phyloP scores from a whole-genome alignment of 2,329 filamentous ascomycete species.

The Hortaea werneckii region DNA sequence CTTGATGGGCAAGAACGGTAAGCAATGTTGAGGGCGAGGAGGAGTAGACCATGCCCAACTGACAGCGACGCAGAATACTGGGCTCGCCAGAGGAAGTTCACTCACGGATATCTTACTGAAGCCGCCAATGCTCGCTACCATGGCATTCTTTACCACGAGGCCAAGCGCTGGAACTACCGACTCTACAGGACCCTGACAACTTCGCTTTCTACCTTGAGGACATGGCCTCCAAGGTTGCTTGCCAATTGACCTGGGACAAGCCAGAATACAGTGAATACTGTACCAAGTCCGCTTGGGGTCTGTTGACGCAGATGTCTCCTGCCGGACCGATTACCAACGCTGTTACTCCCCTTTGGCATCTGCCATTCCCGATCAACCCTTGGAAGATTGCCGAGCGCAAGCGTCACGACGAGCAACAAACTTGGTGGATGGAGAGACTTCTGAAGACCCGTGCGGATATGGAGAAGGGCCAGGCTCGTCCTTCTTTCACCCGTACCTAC shows the following conservation, averaged over 20 bases:
- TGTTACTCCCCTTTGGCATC: constrained; percentile 44
- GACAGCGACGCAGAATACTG: constrained; percentile 36
- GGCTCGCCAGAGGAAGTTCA: constrained; percentile 44
- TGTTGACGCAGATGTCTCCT: constrained; percentile 48
- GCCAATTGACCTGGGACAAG: constrained; percentile 45
- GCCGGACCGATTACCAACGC: constrained; percentile 50
- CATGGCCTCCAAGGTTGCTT: constrained; percentile 50
- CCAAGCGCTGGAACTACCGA: constrained; percentile 43
- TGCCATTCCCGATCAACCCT: constrained; percentile 41
- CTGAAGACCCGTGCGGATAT: constrained; percentile 29
- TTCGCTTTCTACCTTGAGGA: constrained; percentile 45
- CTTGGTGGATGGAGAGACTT: constrained; percentile 43
- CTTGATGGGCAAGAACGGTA: constrained; percentile 47
- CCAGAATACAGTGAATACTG: constrained; percentile 38
- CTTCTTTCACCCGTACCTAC: constrained; percentile 34
- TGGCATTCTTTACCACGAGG: constrained; percentile 43
- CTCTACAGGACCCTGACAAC: constrained; percentile 42
- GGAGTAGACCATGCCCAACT: no score
- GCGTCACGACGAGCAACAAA: constrained; percentile 44
- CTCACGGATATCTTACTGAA: constrained; percentile 42
- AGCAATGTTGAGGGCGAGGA: constrained; percentile 12
- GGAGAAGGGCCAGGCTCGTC: constrained; percentile 30
- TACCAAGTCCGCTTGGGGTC: constrained; percentile 45
- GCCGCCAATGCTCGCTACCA: constrained; percentile 35
- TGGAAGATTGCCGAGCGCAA: constrained; percentile 45